A percentile compares a stretch with the other conserved stretches of the same genome.
Evolutionary conservation across 2,329 filamentous ascomycete species (phyloP).

Genomic region (Amauroascus niger): DNA sequence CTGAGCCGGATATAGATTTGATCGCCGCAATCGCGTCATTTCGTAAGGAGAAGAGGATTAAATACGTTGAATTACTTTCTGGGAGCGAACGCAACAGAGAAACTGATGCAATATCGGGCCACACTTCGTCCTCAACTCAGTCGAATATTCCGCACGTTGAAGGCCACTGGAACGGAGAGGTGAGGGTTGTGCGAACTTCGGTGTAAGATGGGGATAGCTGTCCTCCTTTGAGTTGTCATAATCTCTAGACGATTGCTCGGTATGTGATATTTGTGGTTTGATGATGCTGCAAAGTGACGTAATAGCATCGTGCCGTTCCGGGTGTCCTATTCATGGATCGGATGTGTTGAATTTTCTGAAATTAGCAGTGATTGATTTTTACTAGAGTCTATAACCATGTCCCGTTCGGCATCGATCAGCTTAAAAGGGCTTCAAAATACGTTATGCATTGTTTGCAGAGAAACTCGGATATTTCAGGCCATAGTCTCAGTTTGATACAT

Average conservation of each 20-base stretch:
- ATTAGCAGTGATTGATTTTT: neutral
- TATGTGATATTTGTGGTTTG: neutral
- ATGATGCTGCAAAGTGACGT: too few relatives aligned
- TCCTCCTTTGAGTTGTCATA: too few relatives aligned
- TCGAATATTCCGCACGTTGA: conserved; percentile 35
- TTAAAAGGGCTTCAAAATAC: conserved; percentile 6
- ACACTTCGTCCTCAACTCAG: conserved; percentile 14
- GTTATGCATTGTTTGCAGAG: conserved; percentile 6
- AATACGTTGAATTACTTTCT: conserved; percentile 34
- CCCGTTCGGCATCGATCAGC: neutral
- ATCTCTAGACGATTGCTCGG: neutral
- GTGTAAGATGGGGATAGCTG: too few relatives aligned
- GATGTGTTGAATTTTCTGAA: neutral
- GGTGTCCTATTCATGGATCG: too few relatives aligned
- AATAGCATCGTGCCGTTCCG: too few relatives aligned
- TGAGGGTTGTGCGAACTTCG: conserved; percentile 41
- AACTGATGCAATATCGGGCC: neutral
- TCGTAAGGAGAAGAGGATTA: conserved; percentile 43
- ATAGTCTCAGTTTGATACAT: conserved; percentile 9
- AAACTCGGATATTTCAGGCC: conserved; percentile 1
- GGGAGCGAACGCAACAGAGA: conserved; percentile 16
- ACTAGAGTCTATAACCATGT: neutral
- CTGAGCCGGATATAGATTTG: conserved; percentile 38
- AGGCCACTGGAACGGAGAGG: conserved; percentile 51
- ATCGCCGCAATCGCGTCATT: conserved; percentile 47